These are phyloP conservation scores for Cytospora schulzeri DNA, from an alignment of 2,329 filamentous ascomycete species.

Conservation along the genomic window DNA sequence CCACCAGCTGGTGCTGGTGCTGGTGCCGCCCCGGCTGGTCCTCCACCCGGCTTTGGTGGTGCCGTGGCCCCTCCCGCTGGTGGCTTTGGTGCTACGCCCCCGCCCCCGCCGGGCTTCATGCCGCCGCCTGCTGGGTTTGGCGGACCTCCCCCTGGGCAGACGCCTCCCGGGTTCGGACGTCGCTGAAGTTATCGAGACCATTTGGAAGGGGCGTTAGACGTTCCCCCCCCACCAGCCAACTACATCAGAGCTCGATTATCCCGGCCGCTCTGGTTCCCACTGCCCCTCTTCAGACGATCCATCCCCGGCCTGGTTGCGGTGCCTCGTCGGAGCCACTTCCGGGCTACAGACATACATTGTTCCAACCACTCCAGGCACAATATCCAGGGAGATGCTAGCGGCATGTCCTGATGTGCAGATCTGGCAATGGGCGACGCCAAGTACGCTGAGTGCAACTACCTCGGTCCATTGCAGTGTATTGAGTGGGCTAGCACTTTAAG, in stretches of 20 bases:
- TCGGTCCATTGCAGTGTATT: neutral
- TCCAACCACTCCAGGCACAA: neutral
- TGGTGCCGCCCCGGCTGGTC: slow-evolving; percentile 36
- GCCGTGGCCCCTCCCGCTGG: slow-evolving; percentile 42
- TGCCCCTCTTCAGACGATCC: neutral
- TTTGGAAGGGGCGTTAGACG: neutral
- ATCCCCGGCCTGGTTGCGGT: neutral
- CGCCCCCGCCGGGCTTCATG: slow-evolving; percentile 44
- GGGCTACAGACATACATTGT: neutral
- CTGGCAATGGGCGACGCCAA: neutral
- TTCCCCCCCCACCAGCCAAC: neutral
- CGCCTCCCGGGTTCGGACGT: slow-evolving; percentile 33
- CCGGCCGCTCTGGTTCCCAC: neutral
- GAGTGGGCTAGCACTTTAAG: neutral
- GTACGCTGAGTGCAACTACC: neutral
- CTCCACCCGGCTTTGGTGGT: slow-evolving; percentile 42
- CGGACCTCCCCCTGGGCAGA: slow-evolving; percentile 23
- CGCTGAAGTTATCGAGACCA: slow-evolving; percentile 17
- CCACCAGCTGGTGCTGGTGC: too few relatives aligned
- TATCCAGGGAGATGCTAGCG: neutral
- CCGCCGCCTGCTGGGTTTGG: slow-evolving; percentile 44
- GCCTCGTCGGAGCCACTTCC: neutral
- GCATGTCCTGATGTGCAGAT: neutral
- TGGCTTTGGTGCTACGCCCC: slow-evolving; percentile 40
- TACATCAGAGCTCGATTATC: neutral